Conservation (phyloP, 768 basidiomycete species). For the Boletus bicolor region DNA sequence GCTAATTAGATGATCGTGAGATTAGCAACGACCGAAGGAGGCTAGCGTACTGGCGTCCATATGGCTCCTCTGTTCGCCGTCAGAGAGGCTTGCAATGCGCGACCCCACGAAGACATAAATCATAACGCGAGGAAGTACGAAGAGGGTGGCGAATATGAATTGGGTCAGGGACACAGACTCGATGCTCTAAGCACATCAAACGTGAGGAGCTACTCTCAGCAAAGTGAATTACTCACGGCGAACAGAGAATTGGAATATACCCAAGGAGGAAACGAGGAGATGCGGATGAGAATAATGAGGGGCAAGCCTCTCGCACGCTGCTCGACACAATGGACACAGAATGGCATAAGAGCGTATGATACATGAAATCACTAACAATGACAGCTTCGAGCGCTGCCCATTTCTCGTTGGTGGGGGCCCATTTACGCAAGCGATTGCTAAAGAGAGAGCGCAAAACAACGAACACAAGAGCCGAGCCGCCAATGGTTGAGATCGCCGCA, state of each 20-base stretch:
- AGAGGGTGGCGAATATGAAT: conserved; percentile 70
- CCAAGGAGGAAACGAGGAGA: conserved; percentile 85
- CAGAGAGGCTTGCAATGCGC: conserved; percentile 68
- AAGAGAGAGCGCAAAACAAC: conserved; percentile 58
- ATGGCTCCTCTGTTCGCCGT: conserved; percentile 65
- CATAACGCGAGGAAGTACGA: conserved; percentile 66
- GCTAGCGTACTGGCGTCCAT: conserved; percentile 68
- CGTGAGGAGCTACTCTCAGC: conserved; percentile 4
- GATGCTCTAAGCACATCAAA: conserved; percentile 53
- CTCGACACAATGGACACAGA: conserved; percentile 3
- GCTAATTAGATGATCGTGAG: conserved; percentile 34
- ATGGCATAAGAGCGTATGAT: neutral
- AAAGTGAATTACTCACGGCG: conserved; percentile 47
- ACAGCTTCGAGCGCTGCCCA: conserved; percentile 79
- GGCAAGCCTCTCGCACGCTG: conserved; percentile 74
- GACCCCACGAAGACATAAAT: conserved; percentile 79
- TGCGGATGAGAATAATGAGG: conserved; percentile 76
- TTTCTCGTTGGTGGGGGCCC: conserved; percentile 61
- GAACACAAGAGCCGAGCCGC: conserved; percentile 65
- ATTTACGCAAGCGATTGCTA: conserved; percentile 49
- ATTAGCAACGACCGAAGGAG: neutral
- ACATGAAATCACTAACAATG: conserved; percentile 45
- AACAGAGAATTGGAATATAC: conserved; percentile 82
- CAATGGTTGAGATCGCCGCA: conserved; percentile 55
- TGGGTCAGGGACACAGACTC: conserved; percentile 71